Evolutionary conservation across 1,284 basidiomycete genomes (phyloP), one percentile per base, ranked within the genome.

Genomic region (Cryptococcus sp.): DNA sequence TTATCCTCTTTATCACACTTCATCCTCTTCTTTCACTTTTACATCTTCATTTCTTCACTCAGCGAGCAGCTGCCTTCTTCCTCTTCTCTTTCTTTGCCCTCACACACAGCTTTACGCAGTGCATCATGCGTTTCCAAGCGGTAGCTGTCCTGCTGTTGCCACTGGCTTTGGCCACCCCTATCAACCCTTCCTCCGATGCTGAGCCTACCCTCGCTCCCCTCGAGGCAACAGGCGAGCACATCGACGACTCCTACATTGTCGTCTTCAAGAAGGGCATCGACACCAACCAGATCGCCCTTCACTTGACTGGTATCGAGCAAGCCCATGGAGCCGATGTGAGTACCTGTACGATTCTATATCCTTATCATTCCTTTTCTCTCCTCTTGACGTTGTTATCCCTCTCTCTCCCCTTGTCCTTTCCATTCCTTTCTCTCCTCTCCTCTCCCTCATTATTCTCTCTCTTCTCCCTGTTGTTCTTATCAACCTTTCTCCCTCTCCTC

Each of bases 161-260:
- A 53, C 61, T 74, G 54, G 74, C 73, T n/a, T 56, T 78, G 54
- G 73, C 75, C 59, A 70, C 74, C 49, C 72, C 75, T 26, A 68
- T 72, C 57, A 48, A 61, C 39, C 50, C 58, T 51, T 11, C 55
- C 40, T 48, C 54, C 25, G 47, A 58, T 17, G 55, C 53, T 37
- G 55, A 62, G 41, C 55, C 55, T 19, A 54, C 55, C 34, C 49
- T 78, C 17, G 74, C 75, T 10, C 73, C 76, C 53, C 66, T 78
- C 64, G 57, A 76, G 85, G 51, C 70, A 78, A 52, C 50, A n/a
- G 58, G 79, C 75, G 86, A 87, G 55, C 81, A 84, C 60, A 81
- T 94, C 69, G 87, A 91, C 80, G 87, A 91, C 81, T 88, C 89
- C 25, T 97, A 96, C 81, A 92, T 96, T 61, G 85, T 96, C 76